Conservation (phyloP, 106 monocot genomes). For the Allium sativum region DNA sequence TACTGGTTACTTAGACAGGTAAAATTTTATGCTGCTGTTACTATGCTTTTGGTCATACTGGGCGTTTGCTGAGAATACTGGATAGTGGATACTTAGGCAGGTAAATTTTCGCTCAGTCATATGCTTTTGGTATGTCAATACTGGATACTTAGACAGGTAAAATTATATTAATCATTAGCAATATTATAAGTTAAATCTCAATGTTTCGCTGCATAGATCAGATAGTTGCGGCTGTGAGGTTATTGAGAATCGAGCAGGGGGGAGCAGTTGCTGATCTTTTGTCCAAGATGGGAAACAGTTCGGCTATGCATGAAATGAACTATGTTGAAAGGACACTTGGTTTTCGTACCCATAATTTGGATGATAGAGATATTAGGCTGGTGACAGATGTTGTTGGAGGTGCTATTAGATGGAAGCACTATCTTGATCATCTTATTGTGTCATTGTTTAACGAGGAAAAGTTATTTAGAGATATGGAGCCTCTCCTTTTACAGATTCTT, state of each 20-base stretch:
- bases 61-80: too few species aligned
- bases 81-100: too few species aligned
- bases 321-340: slow-evolving; percentile 96
- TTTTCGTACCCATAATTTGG: slow-evolving; percentile 61
- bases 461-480: slow-evolving; percentile 80
- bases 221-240: slow-evolving; percentile 70
- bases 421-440: slow-evolving; percentile 86
- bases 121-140: too few species aligned
- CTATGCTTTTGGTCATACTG: too few species aligned
- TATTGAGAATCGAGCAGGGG: slow-evolving; percentile 82
- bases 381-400: slow-evolving; percentile 91
- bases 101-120: too few species aligned
- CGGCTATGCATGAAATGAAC: slow-evolving; percentile 60
- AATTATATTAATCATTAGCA: too few species aligned
- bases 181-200: too few species aligned
- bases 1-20: too few species aligned
- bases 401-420: slow-evolving; percentile 75
- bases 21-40: too few species aligned
- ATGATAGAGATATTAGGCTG: slow-evolving; percentile 78
- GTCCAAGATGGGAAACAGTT: slow-evolving; percentile 46
- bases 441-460: slow-evolving; percentile 66
- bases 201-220: neutral
- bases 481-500: slow-evolving; percentile 85
- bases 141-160: too few species aligned
- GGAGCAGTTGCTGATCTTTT: slow-evolving; percentile 80